Conservation (phyloP, 345 rosid species). For the Populus tremula region DNA sequence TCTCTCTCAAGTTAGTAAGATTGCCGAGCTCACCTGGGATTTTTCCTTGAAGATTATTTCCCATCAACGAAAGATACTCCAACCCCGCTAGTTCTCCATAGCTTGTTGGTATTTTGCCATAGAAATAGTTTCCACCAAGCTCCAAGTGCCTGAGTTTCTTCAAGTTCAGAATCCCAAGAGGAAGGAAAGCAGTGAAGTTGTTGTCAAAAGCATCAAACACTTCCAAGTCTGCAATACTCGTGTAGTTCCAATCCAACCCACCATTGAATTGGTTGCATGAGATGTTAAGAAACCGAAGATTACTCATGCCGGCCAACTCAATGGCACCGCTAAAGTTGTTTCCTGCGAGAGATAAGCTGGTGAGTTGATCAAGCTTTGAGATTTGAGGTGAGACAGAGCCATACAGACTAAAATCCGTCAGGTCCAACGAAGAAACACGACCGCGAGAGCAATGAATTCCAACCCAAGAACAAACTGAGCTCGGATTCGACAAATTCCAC, state of each 20-base stretch:
- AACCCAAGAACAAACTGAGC: constrained; percentile 62
- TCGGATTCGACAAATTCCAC: constrained; percentile 49
- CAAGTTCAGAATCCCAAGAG: constrained; percentile 34
- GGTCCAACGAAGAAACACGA: constrained; percentile 52
- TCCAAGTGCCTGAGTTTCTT: constrained; percentile 55
- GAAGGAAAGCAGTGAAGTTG: constrained; percentile 71
- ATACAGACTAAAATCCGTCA: constrained; percentile 46
- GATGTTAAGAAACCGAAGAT: constrained; percentile 66
- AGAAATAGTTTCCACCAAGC: constrained; percentile 84
- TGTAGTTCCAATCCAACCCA: constrained; percentile 50
- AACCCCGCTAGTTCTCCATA: constrained; percentile 57
- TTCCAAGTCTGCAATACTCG: constrained; percentile 44
- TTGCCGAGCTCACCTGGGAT: constrained; percentile 75
- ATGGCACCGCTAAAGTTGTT: constrained; percentile 53
- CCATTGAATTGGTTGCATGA: constrained; percentile 67
- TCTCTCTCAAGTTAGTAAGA: constrained; percentile 53
- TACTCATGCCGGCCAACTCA: constrained; percentile 12
- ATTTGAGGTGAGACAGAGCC: constrained; percentile 50
- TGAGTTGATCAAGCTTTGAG: constrained; percentile 42
- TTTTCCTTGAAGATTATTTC: constrained; percentile 68
- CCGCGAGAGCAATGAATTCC: constrained; percentile 46
- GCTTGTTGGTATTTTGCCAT: constrained; percentile 59
- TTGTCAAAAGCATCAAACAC: constrained; percentile 76
- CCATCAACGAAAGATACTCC: constrained; percentile 66
- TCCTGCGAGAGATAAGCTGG: constrained; percentile 56